Evolutionary conservation across 768 basidiomycete genomes (phyloP).

Genomic region (Termitomyces sp.): DNA sequence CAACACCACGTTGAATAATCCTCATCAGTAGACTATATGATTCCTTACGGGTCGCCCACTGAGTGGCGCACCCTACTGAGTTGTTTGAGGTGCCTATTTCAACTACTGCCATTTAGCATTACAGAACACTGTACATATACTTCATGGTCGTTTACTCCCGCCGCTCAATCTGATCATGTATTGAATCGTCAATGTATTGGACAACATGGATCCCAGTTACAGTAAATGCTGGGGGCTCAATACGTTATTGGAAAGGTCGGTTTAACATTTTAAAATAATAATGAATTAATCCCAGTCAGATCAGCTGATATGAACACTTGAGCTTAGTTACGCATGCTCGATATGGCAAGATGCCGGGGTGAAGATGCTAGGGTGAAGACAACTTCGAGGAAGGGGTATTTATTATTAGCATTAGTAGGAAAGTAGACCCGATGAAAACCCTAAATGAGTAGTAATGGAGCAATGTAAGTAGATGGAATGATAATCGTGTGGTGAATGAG

Average conservation of each 20-base stretch:
- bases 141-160: background rate
- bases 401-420: conserved; percentile 13
- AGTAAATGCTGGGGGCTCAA: conserved; percentile 5
- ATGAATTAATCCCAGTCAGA: too few species aligned
- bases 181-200: conserved; percentile 55
- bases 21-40: conserved; percentile 41
- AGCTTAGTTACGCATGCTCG: background rate
- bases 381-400: conserved; percentile 6
- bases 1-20: conserved; percentile 50
- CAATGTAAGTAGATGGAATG: background rate
- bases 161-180: background rate
- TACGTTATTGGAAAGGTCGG: too few species aligned
- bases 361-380: background rate
- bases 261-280: too few species aligned
- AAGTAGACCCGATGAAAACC: conserved; percentile 4
- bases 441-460: background rate
- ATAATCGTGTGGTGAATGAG: background rate
- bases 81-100: conserved; percentile 50
- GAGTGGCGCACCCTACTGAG: background rate
- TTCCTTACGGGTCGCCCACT: background rate
- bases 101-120: conserved; percentile 59
- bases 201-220: conserved; percentile 30
- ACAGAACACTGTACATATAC: conserved; percentile 47
- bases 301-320: too few species aligned
- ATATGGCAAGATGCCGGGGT: background rate